phyloP scores from a whole-genome alignment of 2,329 filamentous ascomycete species.

The Daldinia sp. region DNA sequence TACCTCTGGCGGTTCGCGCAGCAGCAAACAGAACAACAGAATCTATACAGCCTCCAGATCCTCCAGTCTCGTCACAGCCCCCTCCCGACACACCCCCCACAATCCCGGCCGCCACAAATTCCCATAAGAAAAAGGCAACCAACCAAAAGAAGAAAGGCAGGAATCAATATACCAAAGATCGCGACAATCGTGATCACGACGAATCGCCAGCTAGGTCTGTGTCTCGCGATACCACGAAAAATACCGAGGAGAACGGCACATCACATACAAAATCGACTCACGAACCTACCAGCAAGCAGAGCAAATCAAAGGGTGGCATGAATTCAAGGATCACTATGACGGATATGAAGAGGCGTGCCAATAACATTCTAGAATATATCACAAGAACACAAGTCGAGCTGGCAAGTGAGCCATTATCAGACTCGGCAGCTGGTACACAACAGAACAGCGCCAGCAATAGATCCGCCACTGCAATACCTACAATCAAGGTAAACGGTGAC shows the following conservation, averaged over 20 bases:
- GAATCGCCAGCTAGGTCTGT: constrained; percentile 65
- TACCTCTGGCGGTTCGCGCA: constrained; percentile 58
- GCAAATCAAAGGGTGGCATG: constrained; percentile 63
- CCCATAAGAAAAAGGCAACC: constrained; percentile 67
- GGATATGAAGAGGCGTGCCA: constrained; percentile 85
- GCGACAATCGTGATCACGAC: constrained; percentile 63
- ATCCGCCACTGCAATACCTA: constrained; percentile 45
- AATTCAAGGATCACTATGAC: constrained; percentile 80
- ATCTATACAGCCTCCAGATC: constrained; percentile 50
- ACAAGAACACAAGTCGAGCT: constrained; percentile 88
- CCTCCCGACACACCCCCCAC: constrained; percentile 58
- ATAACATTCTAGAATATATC: constrained; percentile 89
- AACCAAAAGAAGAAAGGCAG: constrained; percentile 73
- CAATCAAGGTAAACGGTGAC: constrained; percentile 50
- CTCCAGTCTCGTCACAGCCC: constrained; percentile 56
- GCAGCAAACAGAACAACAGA: constrained; percentile 47
- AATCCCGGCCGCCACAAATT: constrained; percentile 51
- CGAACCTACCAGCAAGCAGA: constrained; percentile 59
- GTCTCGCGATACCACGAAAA: constrained; percentile 56
- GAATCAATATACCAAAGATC: constrained; percentile 84
- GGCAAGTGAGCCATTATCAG: constrained; percentile 67
- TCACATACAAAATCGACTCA: constrained; percentile 46
- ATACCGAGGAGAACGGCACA: constrained; percentile 56
- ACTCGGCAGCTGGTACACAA: constrained; percentile 52
- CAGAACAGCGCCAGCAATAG: constrained; percentile 51